Conservation (phyloP, 2,329 filamentous ascomycete genomes). For the Colletotrichum trifolii region DNA sequence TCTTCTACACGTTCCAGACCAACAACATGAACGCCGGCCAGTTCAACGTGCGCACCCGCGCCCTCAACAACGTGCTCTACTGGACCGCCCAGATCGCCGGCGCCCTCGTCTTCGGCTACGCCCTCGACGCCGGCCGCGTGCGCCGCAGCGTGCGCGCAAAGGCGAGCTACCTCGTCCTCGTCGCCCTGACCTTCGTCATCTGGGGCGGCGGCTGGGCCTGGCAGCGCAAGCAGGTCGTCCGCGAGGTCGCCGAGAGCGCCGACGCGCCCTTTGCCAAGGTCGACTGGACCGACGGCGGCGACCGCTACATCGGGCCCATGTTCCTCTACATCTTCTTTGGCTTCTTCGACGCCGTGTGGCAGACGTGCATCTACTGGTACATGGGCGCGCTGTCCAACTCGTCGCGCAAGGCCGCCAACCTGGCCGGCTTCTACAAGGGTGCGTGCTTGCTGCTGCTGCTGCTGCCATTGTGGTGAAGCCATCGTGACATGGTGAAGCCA, state of each 20-base stretch:
- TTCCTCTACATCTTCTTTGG: constrained; percentile 93
- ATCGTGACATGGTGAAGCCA: not conserved
- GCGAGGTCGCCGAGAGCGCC: constrained; percentile 47
- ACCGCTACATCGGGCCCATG: constrained; percentile 78
- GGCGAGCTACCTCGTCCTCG: constrained; percentile 68
- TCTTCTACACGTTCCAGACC: constrained; percentile 82
- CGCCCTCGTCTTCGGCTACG: constrained; percentile 77
- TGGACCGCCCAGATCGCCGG: constrained; percentile 83
- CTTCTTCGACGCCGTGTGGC: constrained; percentile 89
- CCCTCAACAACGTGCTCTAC: constrained; percentile 84
- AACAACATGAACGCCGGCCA: constrained; percentile 77
- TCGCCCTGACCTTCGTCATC: constrained; percentile 77
- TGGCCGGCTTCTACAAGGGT: constrained; percentile 86
- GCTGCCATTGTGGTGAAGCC: too few relatives aligned
- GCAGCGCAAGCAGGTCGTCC: constrained; percentile 70
- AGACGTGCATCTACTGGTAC: constrained; percentile 93
- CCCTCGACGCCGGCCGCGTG: constrained; percentile 70
- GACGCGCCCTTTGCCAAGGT: constrained; percentile 41
- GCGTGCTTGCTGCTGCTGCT: constrained; percentile 28
- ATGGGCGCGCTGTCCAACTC: constrained; percentile 96
- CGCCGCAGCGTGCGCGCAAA: constrained; percentile 77
- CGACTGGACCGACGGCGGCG: constrained; percentile 74
- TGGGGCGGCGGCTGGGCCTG: constrained; percentile 89
- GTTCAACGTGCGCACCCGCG: constrained; percentile 79
- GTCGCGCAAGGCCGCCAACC: constrained; percentile 89